Evolutionary conservation across 2,329 filamentous ascomycete genomes (phyloP).

Genomic region (Diaporthe sp.): DNA sequence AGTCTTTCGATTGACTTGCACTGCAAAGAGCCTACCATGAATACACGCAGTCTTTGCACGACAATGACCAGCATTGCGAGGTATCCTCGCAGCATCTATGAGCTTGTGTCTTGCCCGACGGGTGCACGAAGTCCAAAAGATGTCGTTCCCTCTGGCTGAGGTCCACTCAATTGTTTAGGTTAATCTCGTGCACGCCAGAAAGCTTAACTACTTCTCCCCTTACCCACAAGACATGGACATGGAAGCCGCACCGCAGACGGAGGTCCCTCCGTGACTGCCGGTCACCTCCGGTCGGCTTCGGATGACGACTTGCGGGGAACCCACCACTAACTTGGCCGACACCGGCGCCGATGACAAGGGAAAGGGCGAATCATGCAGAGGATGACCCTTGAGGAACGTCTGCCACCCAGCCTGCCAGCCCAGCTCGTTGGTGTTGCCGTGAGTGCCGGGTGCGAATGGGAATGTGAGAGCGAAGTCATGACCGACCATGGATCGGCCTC

Average conservation of each 20-base stretch:
- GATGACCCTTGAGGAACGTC: background rate
- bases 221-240: conserved; percentile 17
- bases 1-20: background rate
- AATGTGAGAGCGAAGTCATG: background rate
- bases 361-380: conserved; percentile 26
- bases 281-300: conserved; percentile 4
- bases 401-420: background rate
- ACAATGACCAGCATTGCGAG: background rate
- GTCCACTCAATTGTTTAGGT: background rate
- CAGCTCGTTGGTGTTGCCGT: background rate
- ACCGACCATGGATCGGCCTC: conserved; percentile 9
- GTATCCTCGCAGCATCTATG: background rate
- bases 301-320: conserved; percentile 26
- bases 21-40: background rate
- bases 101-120: background rate
- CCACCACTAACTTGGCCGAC: conserved; percentile 11
- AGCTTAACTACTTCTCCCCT: conserved; percentile 1
- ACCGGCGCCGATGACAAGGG: conserved; percentile 22
- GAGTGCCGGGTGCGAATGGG: background rate
- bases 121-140: too few relatives aligned
- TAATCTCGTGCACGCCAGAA: background rate
- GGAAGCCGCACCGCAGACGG: background rate
- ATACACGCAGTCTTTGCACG: background rate
- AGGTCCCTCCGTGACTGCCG: conserved; percentile 3
- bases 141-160: too few relatives aligned